Conservation (phyloP, 148 eudicot species). For the Vaccinium macrocarpon region DNA sequence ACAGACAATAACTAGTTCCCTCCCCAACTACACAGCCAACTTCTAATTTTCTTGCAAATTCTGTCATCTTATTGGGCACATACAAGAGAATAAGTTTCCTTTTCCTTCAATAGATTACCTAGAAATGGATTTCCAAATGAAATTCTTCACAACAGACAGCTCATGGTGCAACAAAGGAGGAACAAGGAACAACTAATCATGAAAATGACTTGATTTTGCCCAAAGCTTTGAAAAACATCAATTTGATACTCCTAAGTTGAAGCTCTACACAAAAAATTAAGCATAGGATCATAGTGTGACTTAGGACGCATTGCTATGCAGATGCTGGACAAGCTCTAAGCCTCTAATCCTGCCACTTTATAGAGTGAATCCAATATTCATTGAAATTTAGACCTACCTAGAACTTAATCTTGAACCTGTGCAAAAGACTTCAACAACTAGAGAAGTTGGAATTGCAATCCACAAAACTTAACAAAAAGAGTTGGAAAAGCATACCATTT, state of each 20-base stretch:
- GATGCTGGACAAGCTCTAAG: background rate
- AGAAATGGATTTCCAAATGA: background rate
- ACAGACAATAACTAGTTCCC: background rate
- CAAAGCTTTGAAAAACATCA: background rate
- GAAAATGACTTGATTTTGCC: background rate
- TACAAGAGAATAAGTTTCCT: background rate
- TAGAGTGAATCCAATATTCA: background rate
- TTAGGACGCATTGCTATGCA: background rate
- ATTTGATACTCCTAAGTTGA: background rate
- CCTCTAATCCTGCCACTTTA: background rate
- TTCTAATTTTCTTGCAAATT: background rate
- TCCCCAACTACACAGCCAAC: background rate
- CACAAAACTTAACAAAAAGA: background rate
- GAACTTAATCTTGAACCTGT: background rate
- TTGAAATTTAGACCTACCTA: background rate
- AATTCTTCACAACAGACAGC: background rate
- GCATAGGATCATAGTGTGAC: background rate
- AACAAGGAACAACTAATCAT: background rate
- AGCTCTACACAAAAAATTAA: background rate
- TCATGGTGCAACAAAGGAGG: background rate
- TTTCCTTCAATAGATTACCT: background rate
- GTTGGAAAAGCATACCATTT: background rate
- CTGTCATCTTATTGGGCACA: background rate
- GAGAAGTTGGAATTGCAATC: background rate
- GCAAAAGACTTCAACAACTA: background rate